These are phyloP conservation scores for Dactylellina haptotyla DNA, from an alignment of 2,329 filamentous ascomycete species.

Conservation along the genomic window DNA sequence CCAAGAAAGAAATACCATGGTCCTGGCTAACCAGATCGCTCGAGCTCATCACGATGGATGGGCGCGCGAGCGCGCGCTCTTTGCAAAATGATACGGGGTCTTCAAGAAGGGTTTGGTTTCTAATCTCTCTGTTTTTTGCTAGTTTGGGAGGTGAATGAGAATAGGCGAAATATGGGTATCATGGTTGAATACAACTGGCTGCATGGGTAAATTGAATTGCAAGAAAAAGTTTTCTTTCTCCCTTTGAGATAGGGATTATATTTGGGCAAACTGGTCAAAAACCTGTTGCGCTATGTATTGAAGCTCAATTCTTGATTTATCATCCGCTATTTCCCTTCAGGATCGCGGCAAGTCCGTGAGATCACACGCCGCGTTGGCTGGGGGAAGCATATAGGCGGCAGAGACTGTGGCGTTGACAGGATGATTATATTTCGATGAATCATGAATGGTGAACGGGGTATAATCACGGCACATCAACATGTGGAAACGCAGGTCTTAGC, in stretches of 20 bases:
- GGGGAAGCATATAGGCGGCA: not conserved
- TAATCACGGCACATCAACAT: slow-evolving; percentile 18
- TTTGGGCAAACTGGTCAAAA: not conserved
- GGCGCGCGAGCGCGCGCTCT: slow-evolving; percentile 11
- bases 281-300: slow-evolving; percentile 7
- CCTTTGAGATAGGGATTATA: slow-evolving; percentile 6
- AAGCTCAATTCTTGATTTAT: slow-evolving; percentile 7
- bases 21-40: slow-evolving; percentile 5
- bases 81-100: not conserved
- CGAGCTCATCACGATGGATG: slow-evolving; percentile 27
- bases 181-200: slow-evolving; percentile 43
- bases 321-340: not conserved
- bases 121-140: slow-evolving; percentile 10
- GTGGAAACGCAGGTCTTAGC: not conserved
- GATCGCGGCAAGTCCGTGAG: not conserved
- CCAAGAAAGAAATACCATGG: not conserved
- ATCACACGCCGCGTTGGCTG: not conserved
- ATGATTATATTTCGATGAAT: not conserved
- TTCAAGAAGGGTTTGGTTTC: slow-evolving; percentile 28
- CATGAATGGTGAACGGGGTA: not conserved
- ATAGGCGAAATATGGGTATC: slow-evolving; percentile 51
- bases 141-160: slow-evolving; percentile 37
- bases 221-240: not conserved
- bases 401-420: not conserved
- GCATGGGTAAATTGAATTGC: slow-evolving; percentile 14